phyloP scores from a whole-genome alignment of 306 rosid genomes.

The Quercus parvula region DNA sequence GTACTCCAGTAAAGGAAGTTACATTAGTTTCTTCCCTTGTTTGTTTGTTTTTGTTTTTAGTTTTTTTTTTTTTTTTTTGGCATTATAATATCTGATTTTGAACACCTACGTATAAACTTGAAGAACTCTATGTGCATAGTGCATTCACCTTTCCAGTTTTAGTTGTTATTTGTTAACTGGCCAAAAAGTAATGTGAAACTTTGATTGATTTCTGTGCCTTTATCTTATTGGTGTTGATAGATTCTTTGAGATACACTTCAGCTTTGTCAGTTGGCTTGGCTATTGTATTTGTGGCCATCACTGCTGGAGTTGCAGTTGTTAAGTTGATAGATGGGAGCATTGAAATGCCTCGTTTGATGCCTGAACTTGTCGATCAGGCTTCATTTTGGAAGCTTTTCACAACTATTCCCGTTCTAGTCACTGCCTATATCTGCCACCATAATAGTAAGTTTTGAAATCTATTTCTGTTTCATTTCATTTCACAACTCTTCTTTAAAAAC shows the following conservation, averaged over 20 bases:
- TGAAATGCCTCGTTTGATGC: conserved; percentile 54
- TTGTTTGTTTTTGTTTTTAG: too few relatives aligned
- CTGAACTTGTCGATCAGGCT: conserved; percentile 38
- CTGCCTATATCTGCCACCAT: conserved; percentile 67
- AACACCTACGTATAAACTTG: neutral
- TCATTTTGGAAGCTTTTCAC: conserved; percentile 73
- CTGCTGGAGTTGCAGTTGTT: conserved; percentile 46
- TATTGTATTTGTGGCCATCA: conserved; percentile 55
- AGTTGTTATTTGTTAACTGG: neutral
- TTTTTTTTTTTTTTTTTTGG: neutral
- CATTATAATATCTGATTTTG: neutral
- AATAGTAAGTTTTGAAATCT: conserved; percentile 37
- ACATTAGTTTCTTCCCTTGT: neutral
- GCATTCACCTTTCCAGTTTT: neutral
- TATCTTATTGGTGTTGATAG: conserved; percentile 28
- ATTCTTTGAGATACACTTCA: conserved; percentile 65
- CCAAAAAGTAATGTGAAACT: neutral
- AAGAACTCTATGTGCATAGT: neutral
- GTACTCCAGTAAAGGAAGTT: neutral
- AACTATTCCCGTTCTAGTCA: conserved; percentile 58
- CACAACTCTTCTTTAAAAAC: neutral
- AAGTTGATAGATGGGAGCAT: conserved; percentile 51
- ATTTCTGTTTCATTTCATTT: neutral
- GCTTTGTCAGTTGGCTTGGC: conserved; percentile 65
- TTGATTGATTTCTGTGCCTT: conserved; percentile 1